These are phyloP conservation scores for Avena sativa DNA, from an alignment of 176 grass and related monocot species.

Conservation along the genomic window DNA sequence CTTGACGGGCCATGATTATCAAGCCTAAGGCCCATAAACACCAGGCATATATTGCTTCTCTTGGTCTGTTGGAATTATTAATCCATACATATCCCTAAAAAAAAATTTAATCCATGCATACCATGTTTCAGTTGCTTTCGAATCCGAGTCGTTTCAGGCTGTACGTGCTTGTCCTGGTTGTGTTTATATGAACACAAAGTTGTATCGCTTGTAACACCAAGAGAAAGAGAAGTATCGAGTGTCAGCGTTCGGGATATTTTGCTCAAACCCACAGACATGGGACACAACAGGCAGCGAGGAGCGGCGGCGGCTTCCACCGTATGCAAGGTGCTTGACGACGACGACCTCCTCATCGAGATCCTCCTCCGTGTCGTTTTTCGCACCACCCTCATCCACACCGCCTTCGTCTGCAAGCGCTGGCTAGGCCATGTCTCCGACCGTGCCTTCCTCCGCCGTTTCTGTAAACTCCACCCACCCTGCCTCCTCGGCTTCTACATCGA, in stretches of 20 bases:
- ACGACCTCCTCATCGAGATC: not conserved
- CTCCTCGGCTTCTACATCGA: not conserved
- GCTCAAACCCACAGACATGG: not conserved
- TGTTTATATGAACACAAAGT: too few relatives aligned
- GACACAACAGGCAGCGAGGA: not conserved
- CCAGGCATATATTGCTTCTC: not conserved
- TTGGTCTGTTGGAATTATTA: too few relatives aligned
- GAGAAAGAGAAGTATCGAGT: too few relatives aligned
- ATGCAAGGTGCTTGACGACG: not conserved
- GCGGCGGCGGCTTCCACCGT: not conserved
- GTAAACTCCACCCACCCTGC: not conserved
- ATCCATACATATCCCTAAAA: too few relatives aligned
- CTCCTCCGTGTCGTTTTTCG: not conserved
- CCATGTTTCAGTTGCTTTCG: too few relatives aligned
- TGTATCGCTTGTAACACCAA: too few relatives aligned
- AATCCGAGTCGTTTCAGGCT: too few relatives aligned
- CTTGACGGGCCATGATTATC: too few relatives aligned
- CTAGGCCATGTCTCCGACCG: not conserved
- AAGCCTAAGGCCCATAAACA: not conserved
- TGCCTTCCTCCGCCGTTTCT: not conserved
- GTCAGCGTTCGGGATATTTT: too few relatives aligned
- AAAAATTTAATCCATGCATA: too few relatives aligned
- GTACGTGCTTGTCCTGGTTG: too few relatives aligned
- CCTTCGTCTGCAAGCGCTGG: not conserved
- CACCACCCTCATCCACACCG: not conserved